Percentiles rank a stretch among this genome's conserved stretches.
Evolutionary conservation across 306 rosid species (phyloP).

Genomic region (Senna siamea): DNA sequence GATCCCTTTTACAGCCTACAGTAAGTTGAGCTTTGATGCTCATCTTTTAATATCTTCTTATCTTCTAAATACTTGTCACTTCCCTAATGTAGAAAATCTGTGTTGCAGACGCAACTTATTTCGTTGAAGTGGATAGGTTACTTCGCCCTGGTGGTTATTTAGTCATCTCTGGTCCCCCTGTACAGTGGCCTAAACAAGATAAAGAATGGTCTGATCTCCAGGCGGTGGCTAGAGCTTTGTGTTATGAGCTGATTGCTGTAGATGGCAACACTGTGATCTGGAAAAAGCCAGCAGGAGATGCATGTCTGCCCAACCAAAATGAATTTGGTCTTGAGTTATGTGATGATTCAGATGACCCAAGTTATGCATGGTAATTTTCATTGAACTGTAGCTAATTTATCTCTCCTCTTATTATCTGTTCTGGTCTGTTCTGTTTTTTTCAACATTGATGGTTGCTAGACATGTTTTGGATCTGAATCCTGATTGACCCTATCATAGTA

Average conservation of each 20-base stretch:
- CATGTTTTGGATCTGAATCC: neutral
- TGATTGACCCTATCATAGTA: slow-evolving; percentile 3
- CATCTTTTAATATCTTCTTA: slow-evolving; percentile 1
- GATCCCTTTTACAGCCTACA: slow-evolving; percentile 91
- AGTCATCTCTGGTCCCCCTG: slow-evolving; percentile 97
- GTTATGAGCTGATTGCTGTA: slow-evolving; percentile 82
- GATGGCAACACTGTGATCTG: slow-evolving; percentile 93
- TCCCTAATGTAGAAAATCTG: slow-evolving; percentile 40
- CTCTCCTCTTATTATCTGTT: slow-evolving; percentile 28
- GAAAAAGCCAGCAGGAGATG: slow-evolving; percentile 75
- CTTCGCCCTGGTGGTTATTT: slow-evolving; percentile 95
- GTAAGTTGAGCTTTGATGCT: slow-evolving; percentile 61
- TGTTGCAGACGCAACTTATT: slow-evolving; percentile 87
- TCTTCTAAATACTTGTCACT: slow-evolving; percentile 8
- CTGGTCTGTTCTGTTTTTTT: slow-evolving; percentile 10
- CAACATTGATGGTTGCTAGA: slow-evolving; percentile 8
- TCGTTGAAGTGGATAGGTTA: slow-evolving; percentile 90
- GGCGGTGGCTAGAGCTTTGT: slow-evolving; percentile 84
- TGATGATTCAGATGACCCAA: slow-evolving; percentile 72
- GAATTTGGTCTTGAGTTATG: slow-evolving; percentile 84
- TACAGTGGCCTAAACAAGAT: slow-evolving; percentile 92
- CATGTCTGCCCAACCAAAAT: slow-evolving; percentile 83
- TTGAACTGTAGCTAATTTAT: slow-evolving; percentile 16
- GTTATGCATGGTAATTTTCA: slow-evolving; percentile 75
- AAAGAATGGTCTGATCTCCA: slow-evolving; percentile 99